Base-by-base conservation (phyloP, 1,284 basidiomycete species). In the Singerocomus inundabilis region DNA sequence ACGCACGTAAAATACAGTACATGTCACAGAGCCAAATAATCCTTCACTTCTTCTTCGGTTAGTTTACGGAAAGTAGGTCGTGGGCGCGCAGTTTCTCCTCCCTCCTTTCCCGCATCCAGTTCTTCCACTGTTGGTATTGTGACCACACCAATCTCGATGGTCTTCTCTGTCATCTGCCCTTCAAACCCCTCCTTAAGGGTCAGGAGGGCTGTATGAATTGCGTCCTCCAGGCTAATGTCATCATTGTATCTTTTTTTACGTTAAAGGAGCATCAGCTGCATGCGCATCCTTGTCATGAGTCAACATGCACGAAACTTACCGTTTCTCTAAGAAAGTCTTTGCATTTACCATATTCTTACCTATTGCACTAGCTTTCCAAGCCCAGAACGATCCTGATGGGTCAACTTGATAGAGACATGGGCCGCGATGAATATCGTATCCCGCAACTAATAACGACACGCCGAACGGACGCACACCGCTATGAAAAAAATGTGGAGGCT, bases 311-410 rank as follows among this genome's bases (percentile, higher is more conserved):
- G 47, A 60, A 38, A 71, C 84, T 62, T 60, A 93, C 91, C 94
- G 82, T 74, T 99, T 99, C 75, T 99, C 97, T 58, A 99, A 72
- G 73, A 99, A 99, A 2, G 97, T 98, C 74, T 99, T 99, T 46
- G 95, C 97, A 66, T 99, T 99, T 48, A 94, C 86, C 93, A 98
- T 98, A 74, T 99, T 99, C 78, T 99, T 99, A 34, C 97, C 97
- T 63, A 99, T 99, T 13, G 97, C 97, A 67, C 92, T 96, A 12
- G 97, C 97, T 72, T 99, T 99, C 97, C 97, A 99, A 44, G 97
- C 95, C 95, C 95, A 98, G 74, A 93, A 99, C 41, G 92, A 94
- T 40, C 97, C 97, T 40, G 93, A 97, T 16, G 97, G 97, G 74
- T 99, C 97, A 48, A 99, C 96, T 72, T 99, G 97, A 74, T 97